Evolutionary conservation across 352 stramenopile species (phyloP).

Genomic region (Globisporangium polare): DNA sequence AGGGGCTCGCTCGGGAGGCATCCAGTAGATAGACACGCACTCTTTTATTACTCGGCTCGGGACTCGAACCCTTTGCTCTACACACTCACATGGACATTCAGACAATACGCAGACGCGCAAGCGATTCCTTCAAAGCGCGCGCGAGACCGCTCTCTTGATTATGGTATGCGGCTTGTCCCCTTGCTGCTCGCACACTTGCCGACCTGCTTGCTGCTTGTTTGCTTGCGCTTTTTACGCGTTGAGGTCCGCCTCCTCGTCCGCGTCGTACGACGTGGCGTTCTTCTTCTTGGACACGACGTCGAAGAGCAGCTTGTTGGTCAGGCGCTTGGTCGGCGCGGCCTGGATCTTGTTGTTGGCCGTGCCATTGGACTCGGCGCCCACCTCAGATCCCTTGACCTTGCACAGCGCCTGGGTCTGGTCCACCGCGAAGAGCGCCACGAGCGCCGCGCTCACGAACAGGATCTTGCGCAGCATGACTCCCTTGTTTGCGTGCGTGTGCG

Average conservation of each 20-base stretch:
- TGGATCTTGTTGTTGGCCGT: slow-evolving; percentile 34
- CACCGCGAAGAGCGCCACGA: slow-evolving; percentile 18
- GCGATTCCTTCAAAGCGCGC: background rate
- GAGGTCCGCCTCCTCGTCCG: slow-evolving; percentile 2
- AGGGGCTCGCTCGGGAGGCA: background rate
- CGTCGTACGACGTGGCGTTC: slow-evolving; percentile 6
- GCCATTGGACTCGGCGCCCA: slow-evolving; percentile 9
- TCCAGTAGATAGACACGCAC: slow-evolving; percentile 1
- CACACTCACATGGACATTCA: slow-evolving; percentile 5
- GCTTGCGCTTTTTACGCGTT: background rate
- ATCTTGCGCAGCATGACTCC: slow-evolving; percentile 25
- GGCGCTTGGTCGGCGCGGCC: slow-evolving; percentile 20
- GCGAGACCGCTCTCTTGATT: background rate
- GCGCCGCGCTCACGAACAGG: slow-evolving; percentile 18
- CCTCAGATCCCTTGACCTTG: slow-evolving; percentile 26
- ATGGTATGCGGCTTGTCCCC: background rate
- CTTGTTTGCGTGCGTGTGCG: too few species aligned
- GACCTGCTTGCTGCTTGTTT: background rate
- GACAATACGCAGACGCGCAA: slow-evolving; percentile 2
- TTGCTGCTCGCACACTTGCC: background rate
- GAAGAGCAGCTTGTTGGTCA: slow-evolving; percentile 32
- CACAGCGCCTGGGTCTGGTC: slow-evolving; percentile 22
- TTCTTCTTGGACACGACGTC: slow-evolving; percentile 20
- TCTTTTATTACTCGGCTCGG: slow-evolving; percentile 6
- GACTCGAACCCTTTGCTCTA: too few species aligned